Evolutionary conservation across 495 filamentous ascomycete genomes (phyloP).

Genomic region (Penicillium steckii): DNA sequence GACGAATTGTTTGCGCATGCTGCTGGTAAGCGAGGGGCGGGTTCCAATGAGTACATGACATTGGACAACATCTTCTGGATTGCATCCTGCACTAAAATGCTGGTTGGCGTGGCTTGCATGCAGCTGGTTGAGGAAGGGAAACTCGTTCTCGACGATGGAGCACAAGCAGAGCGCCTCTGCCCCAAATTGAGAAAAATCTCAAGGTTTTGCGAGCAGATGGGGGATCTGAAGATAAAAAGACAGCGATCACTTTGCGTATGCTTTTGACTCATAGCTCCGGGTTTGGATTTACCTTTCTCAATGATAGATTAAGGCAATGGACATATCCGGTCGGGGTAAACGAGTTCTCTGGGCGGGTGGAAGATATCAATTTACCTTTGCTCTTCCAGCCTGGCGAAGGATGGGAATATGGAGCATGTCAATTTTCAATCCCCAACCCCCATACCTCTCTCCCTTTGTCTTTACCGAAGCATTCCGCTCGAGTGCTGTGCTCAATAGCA

Average conservation of each 20-base stretch:
- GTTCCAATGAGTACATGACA: no score
- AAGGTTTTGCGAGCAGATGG: conserved; percentile 48
- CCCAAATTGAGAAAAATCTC: conserved; percentile 51
- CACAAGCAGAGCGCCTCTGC: conserved; percentile 42
- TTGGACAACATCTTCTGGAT: conserved; percentile 57
- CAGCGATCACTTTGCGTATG: conserved; percentile 60
- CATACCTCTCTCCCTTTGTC: no score
- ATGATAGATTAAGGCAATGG: conserved; percentile 47
- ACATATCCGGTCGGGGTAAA: conserved; percentile 48
- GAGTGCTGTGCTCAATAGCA: no score
- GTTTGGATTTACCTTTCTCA: conserved; percentile 43
- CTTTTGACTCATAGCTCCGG: conserved; percentile 54
- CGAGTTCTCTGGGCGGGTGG: conserved; percentile 48
- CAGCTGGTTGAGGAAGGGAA: conserved; percentile 58
- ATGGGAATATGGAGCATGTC: conserved; percentile 59
- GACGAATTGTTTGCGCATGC: no score
- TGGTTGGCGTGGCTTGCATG: conserved; percentile 57
- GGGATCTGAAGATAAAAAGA: conserved; percentile 48
- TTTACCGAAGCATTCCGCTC: no score
- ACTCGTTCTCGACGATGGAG: conserved; percentile 50
- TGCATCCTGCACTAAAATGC: conserved; percentile 59
- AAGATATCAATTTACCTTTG: conserved; percentile 48
- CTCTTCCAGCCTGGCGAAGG: conserved; percentile 56
- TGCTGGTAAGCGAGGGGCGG: no score
- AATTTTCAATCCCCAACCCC: no score